phyloP scores from a whole-genome alignment of 2,329 filamentous ascomycete genomes.

The Colletotrichum zoysiae region DNA sequence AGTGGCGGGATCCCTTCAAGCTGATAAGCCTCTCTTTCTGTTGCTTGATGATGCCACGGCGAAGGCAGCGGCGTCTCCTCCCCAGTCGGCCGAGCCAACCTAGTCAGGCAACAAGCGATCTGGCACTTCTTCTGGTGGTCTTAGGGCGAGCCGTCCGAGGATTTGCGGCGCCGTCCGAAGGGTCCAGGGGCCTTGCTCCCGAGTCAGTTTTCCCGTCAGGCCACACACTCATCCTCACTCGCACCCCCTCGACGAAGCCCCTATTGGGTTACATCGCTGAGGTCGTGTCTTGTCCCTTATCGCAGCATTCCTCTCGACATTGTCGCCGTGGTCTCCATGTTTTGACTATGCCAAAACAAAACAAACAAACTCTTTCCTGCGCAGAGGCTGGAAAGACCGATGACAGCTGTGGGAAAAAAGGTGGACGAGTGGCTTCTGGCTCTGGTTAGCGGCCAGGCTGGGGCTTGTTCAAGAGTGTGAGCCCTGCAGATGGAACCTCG shows the following conservation, averaged over 20 bases:
- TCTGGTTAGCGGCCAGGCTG: constrained; percentile 35
- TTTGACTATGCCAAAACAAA: constrained; percentile 10
- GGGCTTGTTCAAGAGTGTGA: constrained; percentile 38
- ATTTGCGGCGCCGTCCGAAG: constrained; percentile 41
- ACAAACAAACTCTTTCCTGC: constrained; percentile 27
- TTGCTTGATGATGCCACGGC: constrained; percentile 22
- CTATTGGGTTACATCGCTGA: background rate
- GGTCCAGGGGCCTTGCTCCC: constrained; percentile 35
- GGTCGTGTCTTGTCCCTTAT: background rate
- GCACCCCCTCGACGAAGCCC: constrained; percentile 1
- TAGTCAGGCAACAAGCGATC: constrained; percentile 32
- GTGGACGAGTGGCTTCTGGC: constrained; percentile 32
- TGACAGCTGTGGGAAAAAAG: constrained; percentile 29
- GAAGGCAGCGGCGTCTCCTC: constrained; percentile 29
- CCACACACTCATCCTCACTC: background rate
- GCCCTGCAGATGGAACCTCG: constrained; percentile 44
- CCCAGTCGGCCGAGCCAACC: constrained; percentile 18
- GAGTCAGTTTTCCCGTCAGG: constrained; percentile 34
- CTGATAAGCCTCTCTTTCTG: constrained; percentile 3
- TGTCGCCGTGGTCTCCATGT: background rate
- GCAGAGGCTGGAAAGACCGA: constrained; percentile 25
- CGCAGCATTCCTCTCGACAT: constrained; percentile 25
- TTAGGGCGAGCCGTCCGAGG: constrained; percentile 37
- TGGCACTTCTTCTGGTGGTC: constrained; percentile 32
- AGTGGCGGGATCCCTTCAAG: constrained; percentile 22